Percentiles rank a stretch among this genome's conserved stretches.
These are phyloP conservation scores for Fusarium algeriense DNA, from an alignment of 2,329 filamentous ascomycete genomes.

Conservation along the genomic window DNA sequence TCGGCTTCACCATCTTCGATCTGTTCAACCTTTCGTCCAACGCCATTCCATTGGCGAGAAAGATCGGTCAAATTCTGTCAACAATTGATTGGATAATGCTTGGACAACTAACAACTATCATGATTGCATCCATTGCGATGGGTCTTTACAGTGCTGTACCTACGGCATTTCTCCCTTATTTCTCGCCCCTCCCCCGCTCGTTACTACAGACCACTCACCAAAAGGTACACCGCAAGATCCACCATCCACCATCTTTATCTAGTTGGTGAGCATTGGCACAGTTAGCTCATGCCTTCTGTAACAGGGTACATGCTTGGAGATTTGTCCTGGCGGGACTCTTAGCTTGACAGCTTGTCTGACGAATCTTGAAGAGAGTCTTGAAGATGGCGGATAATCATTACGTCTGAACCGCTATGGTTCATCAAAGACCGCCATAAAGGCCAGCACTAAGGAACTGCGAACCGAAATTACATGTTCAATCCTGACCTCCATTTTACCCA, in stretches of 20 bases:
- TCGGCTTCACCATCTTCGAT: background rate
- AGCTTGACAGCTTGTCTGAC: slow-evolving; percentile 1
- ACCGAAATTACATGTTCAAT: background rate
- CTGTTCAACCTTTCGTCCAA: background rate
- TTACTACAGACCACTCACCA: slow-evolving; percentile 30
- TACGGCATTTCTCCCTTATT: slow-evolving; percentile 23
- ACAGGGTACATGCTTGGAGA: slow-evolving; percentile 25
- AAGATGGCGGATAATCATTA: background rate
- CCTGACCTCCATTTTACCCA: background rate
- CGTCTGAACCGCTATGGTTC: background rate
- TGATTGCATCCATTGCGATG: slow-evolving; percentile 35
- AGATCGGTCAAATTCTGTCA: slow-evolving; percentile 5
- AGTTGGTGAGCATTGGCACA: slow-evolving; percentile 16
- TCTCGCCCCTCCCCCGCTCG: slow-evolving; percentile 42
- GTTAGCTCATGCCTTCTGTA: slow-evolving; percentile 26
- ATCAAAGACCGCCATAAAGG: background rate
- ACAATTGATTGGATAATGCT: slow-evolving; percentile 29
- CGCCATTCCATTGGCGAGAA: slow-evolving; percentile 11
- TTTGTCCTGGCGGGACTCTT: slow-evolving; percentile 9
- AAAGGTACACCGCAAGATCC: slow-evolving; percentile 32
- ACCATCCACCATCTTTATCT: slow-evolving; percentile 33
- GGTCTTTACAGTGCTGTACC: background rate
- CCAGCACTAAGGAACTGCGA: background rate
- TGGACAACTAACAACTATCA: slow-evolving; percentile 11
- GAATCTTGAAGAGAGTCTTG: background rate